Evolutionary conservation across 805 yeast genomes (phyloP), one percentile per base, ranked within the genome.

Genomic region (Zygosaccharomyces bisporus): DNA sequence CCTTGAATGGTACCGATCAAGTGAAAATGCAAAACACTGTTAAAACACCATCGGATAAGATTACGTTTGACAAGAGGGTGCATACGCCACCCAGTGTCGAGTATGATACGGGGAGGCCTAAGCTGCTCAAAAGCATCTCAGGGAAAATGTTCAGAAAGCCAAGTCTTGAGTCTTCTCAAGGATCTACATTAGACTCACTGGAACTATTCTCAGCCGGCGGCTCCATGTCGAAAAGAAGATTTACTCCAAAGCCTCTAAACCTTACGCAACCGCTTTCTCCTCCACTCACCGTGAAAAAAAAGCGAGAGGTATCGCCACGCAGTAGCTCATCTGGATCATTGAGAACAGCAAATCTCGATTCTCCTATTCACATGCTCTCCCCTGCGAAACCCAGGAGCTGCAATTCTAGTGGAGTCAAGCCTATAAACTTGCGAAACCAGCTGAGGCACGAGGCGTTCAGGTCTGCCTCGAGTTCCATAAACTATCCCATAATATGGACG

Each of bases 61-160:
- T 20, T 5, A 25, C 25, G 6, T 33, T 31, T 8, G 48, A 47
- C 16, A 58, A 60, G 46, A 52, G 51, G 18, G 39, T 60, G 4
- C 68, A 63, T 40, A 61, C 67, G 2, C 68, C 68, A n/a, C 68
- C 68, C 19, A 61, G 63, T 40, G 44, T 53, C 8, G 58, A 52
- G 30, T 48, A 34, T 34, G 60, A 54, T 5, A 29, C 27, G 4
- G 44, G 43, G 13, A 49, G 30, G n/a, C 43, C 57, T 2, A 60
- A 63, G 41, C 48, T 61, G 20, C 40, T 61, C 6, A 60, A 51
- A 44, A 49, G 56, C 20, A 31, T 61, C 1, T 57, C 67, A 6
- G 61, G 60, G 7, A 58, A 49, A 19, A 57, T 58, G 1, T 54
- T 60, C 32, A 50, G 54, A 24, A 53, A 54, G 31, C 39, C 58